Conservation (phyloP, 306 rosid species). For the Trifolium fragiferum region DNA sequence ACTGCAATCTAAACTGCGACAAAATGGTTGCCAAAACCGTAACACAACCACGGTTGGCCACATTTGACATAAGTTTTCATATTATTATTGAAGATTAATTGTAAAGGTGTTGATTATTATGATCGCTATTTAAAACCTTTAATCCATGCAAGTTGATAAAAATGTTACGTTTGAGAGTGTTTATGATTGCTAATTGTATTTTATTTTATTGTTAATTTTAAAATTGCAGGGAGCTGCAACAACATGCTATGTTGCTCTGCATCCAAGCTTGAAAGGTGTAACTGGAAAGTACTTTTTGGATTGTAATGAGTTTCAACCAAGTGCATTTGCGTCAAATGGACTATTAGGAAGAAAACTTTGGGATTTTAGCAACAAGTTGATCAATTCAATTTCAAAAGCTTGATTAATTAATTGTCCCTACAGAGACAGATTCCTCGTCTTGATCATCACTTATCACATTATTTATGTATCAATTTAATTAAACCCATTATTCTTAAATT, state of each 20-base stretch:
- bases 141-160: background rate
- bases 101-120: too few species aligned
- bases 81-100: too few species aligned
- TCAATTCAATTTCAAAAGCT: slow-evolving; percentile 50
- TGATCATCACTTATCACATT: too few species aligned
- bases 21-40: too few species aligned
- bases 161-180: slow-evolving; percentile 8
- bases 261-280: slow-evolving; percentile 75
- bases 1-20: too few species aligned
- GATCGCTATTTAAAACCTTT: background rate
- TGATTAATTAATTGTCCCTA: slow-evolving; percentile 8
- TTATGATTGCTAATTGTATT: background rate
- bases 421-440: background rate
- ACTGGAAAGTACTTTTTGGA: slow-evolving; percentile 74
- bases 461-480: too few species aligned
- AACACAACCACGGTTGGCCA: too few species aligned
- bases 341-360: slow-evolving; percentile 64
- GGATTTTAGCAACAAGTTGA: slow-evolving; percentile 83
- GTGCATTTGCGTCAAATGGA: slow-evolving; percentile 56
- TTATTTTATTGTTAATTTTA: background rate
- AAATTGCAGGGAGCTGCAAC: slow-evolving; percentile 82
- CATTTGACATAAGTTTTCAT: too few species aligned
- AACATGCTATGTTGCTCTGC: slow-evolving; percentile 80
- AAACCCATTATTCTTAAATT: too few species aligned
- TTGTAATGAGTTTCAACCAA: slow-evolving; percentile 73